These are phyloP conservation scores for Phytophthora brassicae DNA, from an alignment of 352 stramenopile genomes.

Conservation along the genomic window DNA sequence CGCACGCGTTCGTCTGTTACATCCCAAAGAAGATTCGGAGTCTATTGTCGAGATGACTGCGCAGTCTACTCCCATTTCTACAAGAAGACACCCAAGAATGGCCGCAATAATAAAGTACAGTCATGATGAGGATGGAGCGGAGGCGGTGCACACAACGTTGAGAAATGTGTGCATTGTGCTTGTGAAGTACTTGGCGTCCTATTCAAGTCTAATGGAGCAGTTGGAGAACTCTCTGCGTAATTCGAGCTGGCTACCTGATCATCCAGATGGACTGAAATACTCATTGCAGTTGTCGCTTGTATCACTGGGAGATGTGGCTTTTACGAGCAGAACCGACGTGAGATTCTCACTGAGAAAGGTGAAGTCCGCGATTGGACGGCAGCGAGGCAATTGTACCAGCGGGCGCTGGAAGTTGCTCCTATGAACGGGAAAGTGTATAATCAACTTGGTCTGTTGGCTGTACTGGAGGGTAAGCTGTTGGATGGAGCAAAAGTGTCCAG, in stretches of 20 bases:
- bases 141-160: slow-evolving; percentile 15
- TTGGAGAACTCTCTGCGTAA: slow-evolving; percentile 20
- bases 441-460: slow-evolving; percentile 51
- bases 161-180: slow-evolving; percentile 34
- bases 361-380: slow-evolving; percentile 28
- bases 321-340: slow-evolving; percentile 37
- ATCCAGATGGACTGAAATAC: slow-evolving; percentile 25
- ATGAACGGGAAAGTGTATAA: slow-evolving; percentile 63
- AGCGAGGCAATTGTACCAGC: slow-evolving; percentile 38
- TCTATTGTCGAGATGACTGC: neutral
- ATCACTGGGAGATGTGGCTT: slow-evolving; percentile 48
- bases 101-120: slow-evolving; percentile 13
- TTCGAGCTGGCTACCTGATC: slow-evolving; percentile 1
- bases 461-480: slow-evolving; percentile 35
- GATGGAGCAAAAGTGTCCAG: slow-evolving; percentile 23
- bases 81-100: slow-evolving; percentile 12
- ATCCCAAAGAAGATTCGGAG: neutral
- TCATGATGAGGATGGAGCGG: slow-evolving; percentile 2
- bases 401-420: slow-evolving; percentile 39
- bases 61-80: neutral
- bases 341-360: too few species aligned
- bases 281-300: slow-evolving; percentile 51
- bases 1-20: slow-evolving; percentile 9
- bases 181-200: slow-evolving; percentile 28
- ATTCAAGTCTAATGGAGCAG: slow-evolving; percentile 22